These are phyloP conservation scores for Galerina sulciceps DNA, from an alignment of 768 basidiomycete genomes.

Conservation along the genomic window DNA sequence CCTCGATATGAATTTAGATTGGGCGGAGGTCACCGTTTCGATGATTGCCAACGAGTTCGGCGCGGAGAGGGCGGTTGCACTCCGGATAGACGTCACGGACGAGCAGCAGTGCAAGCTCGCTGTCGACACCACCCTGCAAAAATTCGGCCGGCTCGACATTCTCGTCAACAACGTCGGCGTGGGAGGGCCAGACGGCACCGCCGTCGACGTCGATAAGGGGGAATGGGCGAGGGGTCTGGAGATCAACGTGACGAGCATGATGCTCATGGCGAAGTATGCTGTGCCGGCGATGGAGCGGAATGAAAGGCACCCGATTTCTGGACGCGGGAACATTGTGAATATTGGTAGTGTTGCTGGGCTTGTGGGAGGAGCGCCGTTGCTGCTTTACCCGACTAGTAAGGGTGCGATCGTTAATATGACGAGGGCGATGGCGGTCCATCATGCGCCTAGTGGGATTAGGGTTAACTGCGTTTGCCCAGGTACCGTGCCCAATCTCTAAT, in stretches of 20 bases:
- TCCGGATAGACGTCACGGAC: slow-evolving; percentile 41
- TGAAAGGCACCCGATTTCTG: slow-evolving; percentile 27
- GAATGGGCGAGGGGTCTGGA: slow-evolving; percentile 41
- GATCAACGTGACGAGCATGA: slow-evolving; percentile 46
- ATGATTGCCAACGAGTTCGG: slow-evolving; percentile 46
- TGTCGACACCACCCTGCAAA: slow-evolving; percentile 36
- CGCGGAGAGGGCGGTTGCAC: slow-evolving; percentile 30
- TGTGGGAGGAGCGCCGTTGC: slow-evolving; percentile 40
- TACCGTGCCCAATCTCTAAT: slow-evolving; percentile 12
- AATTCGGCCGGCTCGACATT: slow-evolving; percentile 45
- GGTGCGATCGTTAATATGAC: slow-evolving; percentile 49
- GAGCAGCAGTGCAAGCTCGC: slow-evolving; percentile 37
- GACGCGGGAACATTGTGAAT: slow-evolving; percentile 45
- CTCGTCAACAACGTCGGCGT: slow-evolving; percentile 48
- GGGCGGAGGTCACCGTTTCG: slow-evolving; percentile 39
- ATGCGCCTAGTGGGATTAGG: slow-evolving; percentile 41
- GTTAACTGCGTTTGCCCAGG: slow-evolving; percentile 48
- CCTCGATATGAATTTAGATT: slow-evolving; percentile 38
- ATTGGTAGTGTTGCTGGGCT: slow-evolving; percentile 42
- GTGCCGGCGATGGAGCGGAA: slow-evolving; percentile 48
- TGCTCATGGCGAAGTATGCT: slow-evolving; percentile 46
- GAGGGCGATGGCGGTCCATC: slow-evolving; percentile 47
- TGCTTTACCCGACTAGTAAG: slow-evolving; percentile 47
- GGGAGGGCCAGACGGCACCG: slow-evolving; percentile 39
- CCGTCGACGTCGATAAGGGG: slow-evolving; percentile 39